Evolutionary conservation across 2,329 filamentous ascomycete genomes (phyloP), one percentile per base, ranked within the genome.

Genomic region (Diaporthe australafricana): DNA sequence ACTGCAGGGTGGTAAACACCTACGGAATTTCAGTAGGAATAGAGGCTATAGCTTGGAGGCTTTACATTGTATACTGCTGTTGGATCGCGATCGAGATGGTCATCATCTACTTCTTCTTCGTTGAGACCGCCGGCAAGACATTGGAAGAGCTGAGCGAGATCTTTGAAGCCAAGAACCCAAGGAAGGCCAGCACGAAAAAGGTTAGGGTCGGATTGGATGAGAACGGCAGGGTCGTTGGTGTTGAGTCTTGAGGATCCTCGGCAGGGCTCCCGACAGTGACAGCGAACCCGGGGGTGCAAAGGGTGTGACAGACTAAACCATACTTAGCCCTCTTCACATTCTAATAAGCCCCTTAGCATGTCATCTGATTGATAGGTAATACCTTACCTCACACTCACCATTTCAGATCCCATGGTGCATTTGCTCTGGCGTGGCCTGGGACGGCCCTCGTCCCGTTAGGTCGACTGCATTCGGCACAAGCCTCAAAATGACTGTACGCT

Each of bases 31-130:
- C 84, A 0, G 83, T 86, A 4, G 80, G 84, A 5, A 78, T 88
- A 70, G 80, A 83, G 17, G 80, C 81, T 56, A 87, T 88, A 57
- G 82, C 81, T 2, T 88, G 85, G 85, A 83, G 84, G 72, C 85
- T 84, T 2, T 88, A 87, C 75, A 86, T 88, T 74, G 77, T 86
- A 67, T 86, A 87, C 74, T 82, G 80, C n/a, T 75, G 79, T 40
- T 84, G 81, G 80, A 83, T 83, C 69, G 79, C 80, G 11, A 75
- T 84, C 35, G 81, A 84, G 73, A 76, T 82, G 5, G 65, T 77
- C 7, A 76, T 83, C 35, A 84, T 88, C 20, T 87, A 83, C 74
- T 83, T 87, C 72, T 80, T 86, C 65, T 84, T 86, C 65, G 83
- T 85, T 0, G 86, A 87, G 77, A 87, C 85, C 7, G 83, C 83